These are phyloP conservation scores for Aspergillus phoenicis DNA, from an alignment of 2,329 filamentous ascomycete genomes.

Conservation along the genomic window DNA sequence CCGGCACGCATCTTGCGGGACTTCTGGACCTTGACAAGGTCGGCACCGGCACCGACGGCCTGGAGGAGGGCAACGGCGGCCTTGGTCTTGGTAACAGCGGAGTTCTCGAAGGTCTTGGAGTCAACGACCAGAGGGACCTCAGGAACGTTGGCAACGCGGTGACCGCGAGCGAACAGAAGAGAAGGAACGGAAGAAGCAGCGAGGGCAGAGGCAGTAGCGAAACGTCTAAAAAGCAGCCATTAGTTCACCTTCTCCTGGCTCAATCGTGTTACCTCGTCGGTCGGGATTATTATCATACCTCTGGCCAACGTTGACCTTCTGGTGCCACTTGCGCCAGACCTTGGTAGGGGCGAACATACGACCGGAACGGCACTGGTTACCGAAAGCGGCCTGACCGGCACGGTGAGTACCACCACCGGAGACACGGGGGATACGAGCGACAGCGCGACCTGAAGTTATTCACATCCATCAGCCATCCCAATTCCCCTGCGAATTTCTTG, in stretches of 20 bases:
- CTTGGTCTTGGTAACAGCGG: constrained; percentile 82
- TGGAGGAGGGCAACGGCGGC: constrained; percentile 84
- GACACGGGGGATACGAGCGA: constrained; percentile 99
- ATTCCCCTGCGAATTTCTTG: constrained; percentile 2
- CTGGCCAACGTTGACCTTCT: constrained; percentile 99
- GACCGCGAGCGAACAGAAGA: constrained; percentile 93
- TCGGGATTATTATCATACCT: constrained; percentile 62
- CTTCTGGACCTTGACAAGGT: constrained; percentile 92
- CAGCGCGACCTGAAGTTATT: constrained; percentile 75
- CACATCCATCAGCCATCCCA: constrained; percentile 17
- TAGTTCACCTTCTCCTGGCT: constrained; percentile 15
- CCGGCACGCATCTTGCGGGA: constrained; percentile 97
- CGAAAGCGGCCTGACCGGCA: constrained; percentile 99
- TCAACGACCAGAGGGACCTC: constrained; percentile 97
- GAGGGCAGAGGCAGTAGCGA: constrained; percentile 95
- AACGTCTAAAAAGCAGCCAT: constrained; percentile 64
- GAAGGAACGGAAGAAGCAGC: constrained; percentile 94
- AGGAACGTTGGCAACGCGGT: constrained; percentile 87
- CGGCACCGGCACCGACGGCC: constrained; percentile 84
- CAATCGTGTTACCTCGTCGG: neutral
- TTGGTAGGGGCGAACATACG: constrained; percentile 99
- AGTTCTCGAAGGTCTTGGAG: constrained; percentile 81
- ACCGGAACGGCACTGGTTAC: constrained; percentile 99
- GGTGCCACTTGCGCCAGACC: constrained; percentile 99
- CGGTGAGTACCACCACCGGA: constrained; percentile 99